These are phyloP conservation scores for Scenedesmus sp. DNA, from an alignment of 163 green algal genomes.

Conservation along the genomic window DNA sequence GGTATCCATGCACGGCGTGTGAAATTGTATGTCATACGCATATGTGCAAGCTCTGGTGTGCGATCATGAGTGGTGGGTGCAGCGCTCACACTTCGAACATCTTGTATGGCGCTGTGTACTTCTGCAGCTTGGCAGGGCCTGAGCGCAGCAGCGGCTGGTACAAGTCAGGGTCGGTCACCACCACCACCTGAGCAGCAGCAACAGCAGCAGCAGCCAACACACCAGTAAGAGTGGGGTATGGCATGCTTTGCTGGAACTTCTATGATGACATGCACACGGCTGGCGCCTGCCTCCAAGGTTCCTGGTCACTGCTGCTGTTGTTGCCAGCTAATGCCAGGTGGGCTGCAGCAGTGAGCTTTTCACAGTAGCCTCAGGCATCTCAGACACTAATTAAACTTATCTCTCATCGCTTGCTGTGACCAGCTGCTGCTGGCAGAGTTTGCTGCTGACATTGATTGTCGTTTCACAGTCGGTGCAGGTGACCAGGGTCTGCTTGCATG, in stretches of 20 bases:
- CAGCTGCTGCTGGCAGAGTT: not conserved
- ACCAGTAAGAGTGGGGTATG: no score
- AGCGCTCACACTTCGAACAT: constrained; percentile 43
- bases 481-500: not conserved
- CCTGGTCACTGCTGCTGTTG: no score
- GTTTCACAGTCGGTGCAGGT: not conserved
- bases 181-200: constrained; percentile 24
- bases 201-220: constrained; percentile 7
- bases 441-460: not conserved
- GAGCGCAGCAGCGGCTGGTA: constrained; percentile 37
- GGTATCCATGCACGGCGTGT: not conserved
- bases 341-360: no score
- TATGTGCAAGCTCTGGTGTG: not conserved
- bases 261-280: no score
- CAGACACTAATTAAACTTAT: no score
- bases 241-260: no score
- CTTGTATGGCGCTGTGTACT: constrained; percentile 42
- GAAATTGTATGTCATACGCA: not conserved
- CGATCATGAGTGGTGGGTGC: not conserved
- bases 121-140: constrained; percentile 32
- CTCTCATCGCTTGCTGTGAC: no score
- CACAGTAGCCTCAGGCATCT: no score
- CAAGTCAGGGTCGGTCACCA: constrained; percentile 37
- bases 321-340: no score
- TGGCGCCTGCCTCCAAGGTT: no score